phyloP scores from a whole-genome alignment of 2,329 filamentous ascomycete genomes.

The Dothidotthia symphoricarpi region DNA sequence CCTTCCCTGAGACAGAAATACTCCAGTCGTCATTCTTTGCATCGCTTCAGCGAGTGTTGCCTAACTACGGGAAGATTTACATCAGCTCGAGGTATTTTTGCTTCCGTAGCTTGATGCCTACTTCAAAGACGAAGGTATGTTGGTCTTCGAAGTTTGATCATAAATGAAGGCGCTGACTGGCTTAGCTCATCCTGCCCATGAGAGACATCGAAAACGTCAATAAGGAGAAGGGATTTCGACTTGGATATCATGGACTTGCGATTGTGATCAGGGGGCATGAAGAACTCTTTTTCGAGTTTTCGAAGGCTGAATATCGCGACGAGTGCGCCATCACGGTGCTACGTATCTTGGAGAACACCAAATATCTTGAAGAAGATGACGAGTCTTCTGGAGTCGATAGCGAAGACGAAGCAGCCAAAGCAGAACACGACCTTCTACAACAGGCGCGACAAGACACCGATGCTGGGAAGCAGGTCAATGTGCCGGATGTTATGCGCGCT shows the following conservation, averaged over 20 bases:
- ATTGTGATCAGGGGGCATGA: slow-evolving; percentile 93
- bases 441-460: slow-evolving; percentile 60
- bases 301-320: slow-evolving; percentile 72
- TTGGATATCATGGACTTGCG: slow-evolving; percentile 86
- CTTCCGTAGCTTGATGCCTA: slow-evolving; percentile 86
- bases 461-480: slow-evolving; percentile 15
- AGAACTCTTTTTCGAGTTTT: slow-evolving; percentile 95
- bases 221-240: slow-evolving; percentile 91
- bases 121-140: slow-evolving; percentile 74
- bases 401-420: slow-evolving; percentile 70
- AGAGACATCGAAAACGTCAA: slow-evolving; percentile 90
- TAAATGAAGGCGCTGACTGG: slow-evolving; percentile 7
- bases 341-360: slow-evolving; percentile 69
- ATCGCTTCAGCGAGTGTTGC: slow-evolving; percentile 84
- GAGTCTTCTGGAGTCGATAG: slow-evolving; percentile 66
- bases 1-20: slow-evolving; percentile 77
- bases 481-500: slow-evolving; percentile 30
- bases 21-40: slow-evolving; percentile 88
- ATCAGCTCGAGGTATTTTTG: slow-evolving; percentile 85
- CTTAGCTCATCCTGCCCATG: slow-evolving; percentile 73
- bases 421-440: slow-evolving; percentile 77
- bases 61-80: slow-evolving; percentile 95
- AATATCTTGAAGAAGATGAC: slow-evolving; percentile 68
- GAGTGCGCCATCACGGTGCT: slow-evolving; percentile 84
- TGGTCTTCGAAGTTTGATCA: slow-evolving; percentile 1